Conservation (phyloP, 345 rosid species). For the Punica granatum region DNA sequence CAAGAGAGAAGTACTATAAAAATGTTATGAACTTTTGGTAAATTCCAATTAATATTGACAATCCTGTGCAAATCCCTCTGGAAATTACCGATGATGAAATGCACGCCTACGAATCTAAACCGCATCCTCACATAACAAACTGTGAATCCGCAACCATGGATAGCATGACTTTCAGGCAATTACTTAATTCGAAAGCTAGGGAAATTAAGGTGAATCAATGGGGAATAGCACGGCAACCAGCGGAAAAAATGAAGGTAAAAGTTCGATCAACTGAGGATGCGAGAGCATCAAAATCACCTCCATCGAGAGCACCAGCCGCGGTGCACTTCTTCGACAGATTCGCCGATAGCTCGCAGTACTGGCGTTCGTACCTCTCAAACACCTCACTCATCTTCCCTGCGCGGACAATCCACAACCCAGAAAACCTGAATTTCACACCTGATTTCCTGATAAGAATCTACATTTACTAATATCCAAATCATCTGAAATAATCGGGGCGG, state of each 20-base stretch:
- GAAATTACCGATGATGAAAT: not conserved
- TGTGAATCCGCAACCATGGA: not conserved
- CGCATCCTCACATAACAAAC: not conserved
- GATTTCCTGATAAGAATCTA: not conserved
- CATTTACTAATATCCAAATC: not conserved
- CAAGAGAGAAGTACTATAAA: too few species aligned
- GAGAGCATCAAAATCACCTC: slow-evolving; percentile 17
- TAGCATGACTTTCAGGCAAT: not conserved
- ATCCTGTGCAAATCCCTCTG: too few species aligned
- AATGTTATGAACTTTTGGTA: too few species aligned
- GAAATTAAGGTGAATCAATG: not conserved
- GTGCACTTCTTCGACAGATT: slow-evolving; percentile 23
- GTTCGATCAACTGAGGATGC: not conserved
- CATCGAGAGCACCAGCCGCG: slow-evolving; percentile 23
- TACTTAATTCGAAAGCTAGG: not conserved
- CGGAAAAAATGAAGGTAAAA: not conserved
- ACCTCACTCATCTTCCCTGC: slow-evolving; percentile 28
- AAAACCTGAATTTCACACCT: not conserved
- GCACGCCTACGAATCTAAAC: not conserved
- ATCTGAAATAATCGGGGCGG: not conserved
- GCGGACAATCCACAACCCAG: slow-evolving; percentile 1
- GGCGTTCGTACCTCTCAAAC: slow-evolving; percentile 20
- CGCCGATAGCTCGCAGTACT: slow-evolving; percentile 24
- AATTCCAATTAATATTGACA: too few species aligned
- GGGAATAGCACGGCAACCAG: not conserved